phyloP scores from a whole-genome alignment of 2,329 filamentous ascomycete genomes.

The Colletotrichum lini region DNA sequence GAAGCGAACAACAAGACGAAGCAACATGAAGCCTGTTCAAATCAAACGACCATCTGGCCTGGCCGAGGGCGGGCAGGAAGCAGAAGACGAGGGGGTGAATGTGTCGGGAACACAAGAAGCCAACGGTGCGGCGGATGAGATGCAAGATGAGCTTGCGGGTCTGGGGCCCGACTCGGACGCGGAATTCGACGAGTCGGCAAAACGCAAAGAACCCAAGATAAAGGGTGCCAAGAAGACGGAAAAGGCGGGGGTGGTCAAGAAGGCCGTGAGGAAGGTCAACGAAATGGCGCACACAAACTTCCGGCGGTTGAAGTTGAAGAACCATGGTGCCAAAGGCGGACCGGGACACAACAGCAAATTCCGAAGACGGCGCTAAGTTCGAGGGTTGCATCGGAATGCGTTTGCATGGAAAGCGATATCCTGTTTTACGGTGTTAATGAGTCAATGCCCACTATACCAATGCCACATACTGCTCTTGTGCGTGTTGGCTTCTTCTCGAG shows the following conservation, averaged over 20 bases:
- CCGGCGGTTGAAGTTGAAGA: constrained; percentile 74
- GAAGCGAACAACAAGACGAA: constrained; percentile 81
- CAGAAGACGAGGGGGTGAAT: constrained; percentile 51
- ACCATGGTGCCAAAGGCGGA: constrained; percentile 74
- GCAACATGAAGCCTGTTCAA: constrained; percentile 73
- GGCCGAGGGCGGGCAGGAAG: constrained; percentile 48
- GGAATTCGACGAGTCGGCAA: constrained; percentile 51
- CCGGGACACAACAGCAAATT: constrained; percentile 71
- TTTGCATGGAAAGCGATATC: constrained; percentile 31
- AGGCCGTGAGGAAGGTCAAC: constrained; percentile 72
- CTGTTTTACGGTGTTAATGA: constrained; percentile 24
- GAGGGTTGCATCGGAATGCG: background rate
- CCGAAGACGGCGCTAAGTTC: constrained; percentile 61
- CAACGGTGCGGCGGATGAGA: constrained; percentile 47
- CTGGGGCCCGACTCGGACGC: constrained; percentile 53
- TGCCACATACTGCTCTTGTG: background rate
- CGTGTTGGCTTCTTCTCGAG: background rate
- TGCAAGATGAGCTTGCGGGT: constrained; percentile 48
- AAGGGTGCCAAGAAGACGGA: constrained; percentile 46
- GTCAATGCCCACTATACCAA: constrained; percentile 29
- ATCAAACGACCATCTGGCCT: constrained; percentile 61
- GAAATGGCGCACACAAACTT: constrained; percentile 77
- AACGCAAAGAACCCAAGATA: constrained; percentile 46
- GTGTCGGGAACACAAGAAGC: constrained; percentile 58
- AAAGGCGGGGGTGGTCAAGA: constrained; percentile 64